Evolutionary conservation across 495 filamentous ascomycete genomes (phyloP), one percentile per base, ranked within the genome.

Genomic region (Daldinia bambusicola): DNA sequence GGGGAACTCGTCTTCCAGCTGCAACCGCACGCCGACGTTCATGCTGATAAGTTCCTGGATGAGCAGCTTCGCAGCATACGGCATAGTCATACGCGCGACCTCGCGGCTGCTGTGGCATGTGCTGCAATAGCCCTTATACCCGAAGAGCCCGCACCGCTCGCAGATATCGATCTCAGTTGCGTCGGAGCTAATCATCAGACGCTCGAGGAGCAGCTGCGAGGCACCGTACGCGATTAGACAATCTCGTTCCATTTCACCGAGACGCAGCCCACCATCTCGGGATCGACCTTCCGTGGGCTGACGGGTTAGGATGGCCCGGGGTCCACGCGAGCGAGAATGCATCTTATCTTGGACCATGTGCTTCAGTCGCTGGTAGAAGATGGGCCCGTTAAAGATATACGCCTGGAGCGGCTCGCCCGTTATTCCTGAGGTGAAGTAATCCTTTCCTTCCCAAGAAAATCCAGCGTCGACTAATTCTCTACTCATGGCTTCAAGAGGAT

Each of bases 321-420:
- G 95, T 3, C 95, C 95, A 50, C 92, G 90, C 9, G 94, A 88
- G 61, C 95, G 93, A 8, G 93, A 93, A 80, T 99, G 95, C 95
- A 99, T 98, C 85, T 99, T 99, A 75, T 99, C 95, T 78, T 97
- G 93, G 34, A 99, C 95, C 95, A 99, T 99, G 88, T 99, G 95
- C 88, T 98, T 99, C 48, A 99, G 89, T 74, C 97, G 97, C 85
- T 99, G 95, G 85, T 99, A 99, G 85, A 97, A 99, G 80, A 98
- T 98, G 4, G 95, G 95, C 0, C 95, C 95, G 74, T 95, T 96
- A 86, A 98, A 99, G 80, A 99, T 94, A 76, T 99, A 98, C 40
- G 93, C 94, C 51, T 95, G 92, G 18, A 98, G 85, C 1, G 91
- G 86, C 81, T 98, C 95, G 74, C 95, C 95, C 0, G 96, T 98